phyloP scores from a whole-genome alignment of 2,329 filamentous ascomycete species.

The Ophiostoma piceae region DNA sequence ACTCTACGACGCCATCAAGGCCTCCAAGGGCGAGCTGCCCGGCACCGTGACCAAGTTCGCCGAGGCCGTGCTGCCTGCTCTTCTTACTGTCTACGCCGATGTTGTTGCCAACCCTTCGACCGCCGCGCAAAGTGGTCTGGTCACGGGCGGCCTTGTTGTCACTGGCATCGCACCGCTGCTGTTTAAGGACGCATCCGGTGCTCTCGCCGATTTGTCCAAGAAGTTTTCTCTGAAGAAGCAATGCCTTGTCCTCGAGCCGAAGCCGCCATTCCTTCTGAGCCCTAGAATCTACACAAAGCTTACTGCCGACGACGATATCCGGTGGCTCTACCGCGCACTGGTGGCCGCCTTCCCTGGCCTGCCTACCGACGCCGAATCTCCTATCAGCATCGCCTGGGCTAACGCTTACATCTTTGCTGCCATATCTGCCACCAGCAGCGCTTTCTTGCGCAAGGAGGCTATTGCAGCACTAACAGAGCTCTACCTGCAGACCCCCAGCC shows the following conservation, averaged over 20 bases:
- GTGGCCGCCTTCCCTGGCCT: conserved; percentile 55
- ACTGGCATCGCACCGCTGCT: conserved; percentile 57
- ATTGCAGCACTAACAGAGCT: conserved; percentile 56
- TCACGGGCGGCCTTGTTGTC: conserved; percentile 72
- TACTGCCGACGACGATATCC: conserved; percentile 65
- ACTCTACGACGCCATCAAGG: conserved; percentile 49
- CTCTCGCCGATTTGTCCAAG: conserved; percentile 46
- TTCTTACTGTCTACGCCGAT: conserved; percentile 71
- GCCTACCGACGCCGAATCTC: conserved; percentile 40
- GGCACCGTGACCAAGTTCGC: conserved; percentile 47
- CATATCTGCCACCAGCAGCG: conserved; percentile 56
- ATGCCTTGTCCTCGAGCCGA: conserved; percentile 65
- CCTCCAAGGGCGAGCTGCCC: conserved; percentile 39
- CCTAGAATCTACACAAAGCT: conserved; percentile 80
- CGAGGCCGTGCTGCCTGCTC: conserved; percentile 48
- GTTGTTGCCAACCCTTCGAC: conserved; percentile 70
- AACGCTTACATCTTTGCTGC: conserved; percentile 79
- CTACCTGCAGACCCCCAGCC: conserved; percentile 55
- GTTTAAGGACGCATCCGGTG: conserved; percentile 49
- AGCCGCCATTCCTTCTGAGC: conserved; percentile 82
- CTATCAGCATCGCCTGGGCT: conserved; percentile 66
- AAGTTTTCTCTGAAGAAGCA: conserved; percentile 60
- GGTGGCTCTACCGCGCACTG: conserved; percentile 70
- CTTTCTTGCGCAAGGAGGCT: conserved; percentile 59
- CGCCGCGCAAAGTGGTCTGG: conserved; percentile 75